Percentiles rank a stretch among this genome's conserved stretches.
Conservation (phyloP, 805 yeast genomes). For the Saccharomycodes ludwigii region DNA sequence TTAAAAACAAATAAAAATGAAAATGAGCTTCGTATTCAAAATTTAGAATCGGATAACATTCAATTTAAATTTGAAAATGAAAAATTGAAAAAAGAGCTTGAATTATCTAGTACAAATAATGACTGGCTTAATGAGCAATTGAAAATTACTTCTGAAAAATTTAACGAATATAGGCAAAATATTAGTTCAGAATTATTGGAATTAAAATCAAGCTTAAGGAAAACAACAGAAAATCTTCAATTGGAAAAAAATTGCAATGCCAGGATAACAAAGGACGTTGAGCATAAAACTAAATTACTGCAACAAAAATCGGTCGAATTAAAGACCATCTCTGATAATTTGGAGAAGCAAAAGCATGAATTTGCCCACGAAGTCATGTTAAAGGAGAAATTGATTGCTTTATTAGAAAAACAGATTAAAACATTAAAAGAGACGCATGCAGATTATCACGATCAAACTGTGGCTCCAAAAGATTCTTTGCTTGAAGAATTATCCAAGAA, state of each 20-base stretch:
- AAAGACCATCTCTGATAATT: no score
- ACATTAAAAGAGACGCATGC: conserved; percentile 25
- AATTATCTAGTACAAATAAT: conserved; percentile 27
- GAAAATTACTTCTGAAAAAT: conserved; percentile 21
- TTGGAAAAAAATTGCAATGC: conserved; percentile 19
- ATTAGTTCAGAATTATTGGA: conserved; percentile 12
- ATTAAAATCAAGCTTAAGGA: conserved; percentile 9
- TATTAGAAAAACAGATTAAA: conserved; percentile 24
- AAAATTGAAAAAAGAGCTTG: conserved; percentile 30
- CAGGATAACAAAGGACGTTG: conserved; percentile 18
- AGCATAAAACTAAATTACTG: conserved; percentile 6
- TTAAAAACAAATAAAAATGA: conserved; percentile 25
- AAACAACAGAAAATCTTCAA: no score
- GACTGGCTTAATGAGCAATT: conserved; percentile 31
- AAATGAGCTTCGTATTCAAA: conserved; percentile 29
- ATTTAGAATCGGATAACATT: conserved; percentile 17
- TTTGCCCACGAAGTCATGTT: conserved; percentile 44
- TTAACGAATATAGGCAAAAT: conserved; percentile 17
- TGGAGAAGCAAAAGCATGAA: conserved; percentile 31
- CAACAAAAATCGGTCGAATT: conserved; percentile 33
- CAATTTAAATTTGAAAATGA: conserved; percentile 25
- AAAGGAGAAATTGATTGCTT: conserved; percentile 46
- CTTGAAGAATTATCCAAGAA: conserved; percentile 25
- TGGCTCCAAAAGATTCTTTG: no score
- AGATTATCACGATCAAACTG: no score